Evolutionary conservation across 2,329 filamentous ascomycete genomes (phyloP), one percentile per base, ranked within the genome.

Genomic region (Fusarium sp.): DNA sequence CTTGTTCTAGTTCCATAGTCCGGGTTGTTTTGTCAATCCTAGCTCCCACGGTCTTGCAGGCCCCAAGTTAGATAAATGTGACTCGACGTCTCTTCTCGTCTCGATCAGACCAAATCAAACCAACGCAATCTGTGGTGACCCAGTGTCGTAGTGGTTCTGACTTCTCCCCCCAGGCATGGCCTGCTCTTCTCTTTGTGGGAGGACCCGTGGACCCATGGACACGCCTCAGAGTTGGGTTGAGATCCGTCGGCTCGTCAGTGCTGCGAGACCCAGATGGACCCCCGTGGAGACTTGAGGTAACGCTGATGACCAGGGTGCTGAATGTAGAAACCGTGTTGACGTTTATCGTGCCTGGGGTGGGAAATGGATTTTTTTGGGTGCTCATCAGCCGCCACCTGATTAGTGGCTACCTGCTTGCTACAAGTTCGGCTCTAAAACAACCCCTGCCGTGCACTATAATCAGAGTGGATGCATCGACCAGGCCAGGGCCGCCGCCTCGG

Each of bases 261-360:
- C 77, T 77, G 77, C 76, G 76, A 78, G 78, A 78, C 77, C 75
- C 72, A 77, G 75, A 77, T 77, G 77, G 77, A 73, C 75, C 74
- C 72, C 71, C 70, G 76, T 79, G 77, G 77, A 75, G 76, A 76
- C 76, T 74, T 45, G 67, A 73, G 74, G 77, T 77, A 75, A 68
- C 75, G 75, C 74, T 74, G 64, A 67, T 49, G 71, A 74, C 75
- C 65, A 71, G 77, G 76, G 69, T 77, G 65, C 44, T 37, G 18
- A 47, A 77, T 63, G 78, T 80, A 77, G 65, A 75, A 72, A 70
- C 68, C 72, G 77, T 75, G 77, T 80, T 31, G 52, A 36, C 13
- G 31, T 44, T 52, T 60, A 70, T 70, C 67, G 33, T 50, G 23
- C 47, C 23, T 28, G 67, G 30, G 58, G 38, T 30, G 12, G 12